Base-by-base conservation (phyloP, 768 basidiomycete species). In the Chalciporus pseudorubinellus region DNA sequence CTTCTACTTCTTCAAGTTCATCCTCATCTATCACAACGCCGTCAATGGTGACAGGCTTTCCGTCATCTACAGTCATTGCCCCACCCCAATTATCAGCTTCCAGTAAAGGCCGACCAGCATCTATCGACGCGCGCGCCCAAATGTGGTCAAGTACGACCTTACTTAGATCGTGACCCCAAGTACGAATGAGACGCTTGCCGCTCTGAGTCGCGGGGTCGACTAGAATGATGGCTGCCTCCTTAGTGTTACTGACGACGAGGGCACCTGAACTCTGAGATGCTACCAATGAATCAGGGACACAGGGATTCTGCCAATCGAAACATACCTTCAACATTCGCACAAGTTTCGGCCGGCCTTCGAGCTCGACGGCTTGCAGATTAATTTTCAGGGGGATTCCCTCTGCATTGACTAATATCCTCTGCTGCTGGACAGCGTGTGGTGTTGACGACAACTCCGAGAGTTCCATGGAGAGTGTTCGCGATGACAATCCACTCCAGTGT, bases 341-440 rank as follows among this genome's bases (percentile, higher is more conserved):
- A 9, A 86, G 68, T 48, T 72, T 79, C 1, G 81, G 79, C 19
- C 82, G 77, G 31, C 68, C 67, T 39, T 61, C 55, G 18, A 83
- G 75, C 19, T 77, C 78, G 10, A 77, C 75, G 12, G 82, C 78
- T 59, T 86, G 83, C 0, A 84, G 72, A 57, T 82, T 85, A 14
- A 87, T 62, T 7, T 66, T 74, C 47, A 84, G 61, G 3, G 77
- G 71, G 16, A 60, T 63, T 0, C 76, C 77, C 52, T 74, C 69
- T 1, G 62, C 50, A 50, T 75, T 69, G 5, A 66, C 61, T 59
- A 81, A 78, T 33, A 78, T 59, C 13, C 44, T 61, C 41, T 50
- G 52, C n/a, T 31, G 50, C 34, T 62, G 59, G 31, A 29, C 28
- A 13, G 33, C 48, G 36, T 53, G 18, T 20, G 42, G 61, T 21